Base-by-base conservation (phyloP, 306 rosid species). In the Gastrolobium villosum region DNA sequence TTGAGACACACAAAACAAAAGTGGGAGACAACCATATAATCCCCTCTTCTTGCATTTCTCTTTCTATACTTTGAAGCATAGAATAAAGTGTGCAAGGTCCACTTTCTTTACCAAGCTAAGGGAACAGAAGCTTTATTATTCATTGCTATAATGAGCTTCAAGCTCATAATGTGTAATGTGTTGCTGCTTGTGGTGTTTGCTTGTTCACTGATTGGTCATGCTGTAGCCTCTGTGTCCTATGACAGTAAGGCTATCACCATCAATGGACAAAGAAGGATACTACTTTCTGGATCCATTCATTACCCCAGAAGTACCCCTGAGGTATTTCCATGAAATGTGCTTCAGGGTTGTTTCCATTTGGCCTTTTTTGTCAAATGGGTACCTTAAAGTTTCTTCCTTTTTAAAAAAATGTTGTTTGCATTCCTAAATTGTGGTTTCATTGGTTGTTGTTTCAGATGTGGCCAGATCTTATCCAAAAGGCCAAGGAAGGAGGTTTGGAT, bases 391-490 rank as follows among this genome's bases (percentile, higher is more conserved):
- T 70, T 76, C 64, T 46, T 9, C 48, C 57, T 82, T 61, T 50
- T 57, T 3, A 0, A 30, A 20, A 7, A 6, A 63, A 48, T 31
- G 9, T 69, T 50, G 5, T 59, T 63, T 73, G 32, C 28, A 15
- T 41, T 62, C 10, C 43, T 28, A 14, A 64, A 43, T 46, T 32
- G 10, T 26, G 56, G 74, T 64, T 44, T 69, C 59, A 49, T 75
- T 75, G 72, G 75, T 65, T 71, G 15, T 60, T 48, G 65, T 65
- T 59, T 77, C 83, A 95, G 99, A 95, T 95, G 99, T 95, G 99
- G 99, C 98, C 99, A 82, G 98, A 95, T 91, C 98, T 95, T 86
- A 91, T 95, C 75, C 97, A 93, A 85, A 95, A 90, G 86, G 99
- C 99, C 3, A 95, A 93, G 78, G 93, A 93, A 65, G 99, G 99